Conservation (phyloP, 208 protist genomes). For the Crithidia mellificae region DNA sequence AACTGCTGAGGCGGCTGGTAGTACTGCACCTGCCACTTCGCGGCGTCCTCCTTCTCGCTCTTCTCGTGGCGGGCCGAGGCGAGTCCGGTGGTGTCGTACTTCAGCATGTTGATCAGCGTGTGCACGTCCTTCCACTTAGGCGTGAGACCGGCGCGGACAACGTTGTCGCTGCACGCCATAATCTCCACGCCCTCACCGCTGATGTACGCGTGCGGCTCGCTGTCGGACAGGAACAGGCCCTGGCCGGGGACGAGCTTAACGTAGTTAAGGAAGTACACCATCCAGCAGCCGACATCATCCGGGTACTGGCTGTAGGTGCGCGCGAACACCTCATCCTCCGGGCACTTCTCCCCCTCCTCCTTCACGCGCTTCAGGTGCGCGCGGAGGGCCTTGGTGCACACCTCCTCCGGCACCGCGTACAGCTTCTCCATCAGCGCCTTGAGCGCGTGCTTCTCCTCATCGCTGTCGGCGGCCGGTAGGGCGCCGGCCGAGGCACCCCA, state of each 20-base stretch:
- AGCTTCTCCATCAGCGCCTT: slow-evolving; percentile 70
- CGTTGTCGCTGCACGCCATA: slow-evolving; percentile 98
- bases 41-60: slow-evolving; percentile 29
- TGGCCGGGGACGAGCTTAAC: slow-evolving; percentile 92
- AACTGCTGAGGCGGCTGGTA: slow-evolving; percentile 82
- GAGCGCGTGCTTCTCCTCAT: slow-evolving; percentile 51
- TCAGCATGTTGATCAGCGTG: slow-evolving; percentile 93
- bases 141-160: slow-evolving; percentile 97
- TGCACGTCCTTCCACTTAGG: slow-evolving; percentile 97
- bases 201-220: slow-evolving; percentile 98
- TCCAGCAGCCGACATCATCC: slow-evolving; percentile 97
- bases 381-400: slow-evolving; percentile 48
- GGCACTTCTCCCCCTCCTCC: slow-evolving; percentile 32
- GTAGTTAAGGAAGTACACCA: slow-evolving; percentile 98
- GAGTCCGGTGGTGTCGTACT: slow-evolving; percentile 79
- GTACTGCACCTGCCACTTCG: slow-evolving; percentile 76
- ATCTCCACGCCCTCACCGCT: slow-evolving; percentile 96
- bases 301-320: slow-evolving; percentile 93
- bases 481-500: slow-evolving; percentile 17
- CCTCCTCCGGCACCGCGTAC: slow-evolving; percentile 47
- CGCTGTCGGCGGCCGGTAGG: slow-evolving; percentile 36
- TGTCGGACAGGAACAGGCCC: slow-evolving; percentile 95
- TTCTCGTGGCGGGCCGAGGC: slow-evolving; percentile 52
- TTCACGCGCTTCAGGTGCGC: slow-evolving; percentile 54
- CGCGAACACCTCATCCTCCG: slow-evolving; percentile 80